A percentile compares a stretch with the other conserved stretches of the same genome.
These are phyloP conservation scores for Hericium rajendrae DNA, from an alignment of 768 basidiomycete genomes.

Conservation along the genomic window DNA sequence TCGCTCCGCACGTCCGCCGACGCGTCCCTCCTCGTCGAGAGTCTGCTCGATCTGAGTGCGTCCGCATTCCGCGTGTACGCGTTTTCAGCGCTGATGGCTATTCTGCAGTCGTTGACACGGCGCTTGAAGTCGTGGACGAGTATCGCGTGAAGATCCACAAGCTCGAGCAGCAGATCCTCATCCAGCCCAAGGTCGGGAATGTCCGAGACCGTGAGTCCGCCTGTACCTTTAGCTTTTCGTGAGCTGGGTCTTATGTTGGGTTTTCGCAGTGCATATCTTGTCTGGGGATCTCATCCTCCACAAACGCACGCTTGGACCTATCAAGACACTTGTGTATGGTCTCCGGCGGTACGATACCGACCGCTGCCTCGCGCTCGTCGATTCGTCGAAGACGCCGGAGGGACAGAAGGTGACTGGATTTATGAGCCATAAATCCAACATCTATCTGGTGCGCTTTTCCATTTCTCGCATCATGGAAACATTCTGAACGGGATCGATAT, in stretches of 20 bases:
- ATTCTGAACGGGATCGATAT: no score
- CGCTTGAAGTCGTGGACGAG: slow-evolving; percentile 57
- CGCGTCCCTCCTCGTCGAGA: slow-evolving; percentile 58
- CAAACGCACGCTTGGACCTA: slow-evolving; percentile 66
- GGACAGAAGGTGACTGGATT: slow-evolving; percentile 40
- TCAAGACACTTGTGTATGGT: slow-evolving; percentile 61
- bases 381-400: slow-evolving; percentile 24
- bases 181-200: slow-evolving; percentile 50
- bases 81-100: not conserved
- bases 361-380: slow-evolving; percentile 48
- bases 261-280: slow-evolving; percentile 54
- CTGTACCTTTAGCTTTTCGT: not conserved
- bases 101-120: slow-evolving; percentile 54
- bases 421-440: slow-evolving; percentile 61
- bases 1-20: slow-evolving; percentile 54
- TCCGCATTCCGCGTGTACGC: not conserved
- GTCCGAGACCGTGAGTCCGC: slow-evolving; percentile 43
- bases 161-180: slow-evolving; percentile 49
- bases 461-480: no score
- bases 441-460: slow-evolving; percentile 32
- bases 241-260: no score
- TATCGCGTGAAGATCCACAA: slow-evolving; percentile 55
- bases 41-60: slow-evolving; percentile 47
- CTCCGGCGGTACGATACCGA: slow-evolving; percentile 63
- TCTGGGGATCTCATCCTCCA: slow-evolving; percentile 67